Evolutionary conservation across 2,329 filamentous ascomycete genomes (phyloP), one percentile per base, ranked within the genome.

Genomic region (Fusarium tanahbumbuense): DNA sequence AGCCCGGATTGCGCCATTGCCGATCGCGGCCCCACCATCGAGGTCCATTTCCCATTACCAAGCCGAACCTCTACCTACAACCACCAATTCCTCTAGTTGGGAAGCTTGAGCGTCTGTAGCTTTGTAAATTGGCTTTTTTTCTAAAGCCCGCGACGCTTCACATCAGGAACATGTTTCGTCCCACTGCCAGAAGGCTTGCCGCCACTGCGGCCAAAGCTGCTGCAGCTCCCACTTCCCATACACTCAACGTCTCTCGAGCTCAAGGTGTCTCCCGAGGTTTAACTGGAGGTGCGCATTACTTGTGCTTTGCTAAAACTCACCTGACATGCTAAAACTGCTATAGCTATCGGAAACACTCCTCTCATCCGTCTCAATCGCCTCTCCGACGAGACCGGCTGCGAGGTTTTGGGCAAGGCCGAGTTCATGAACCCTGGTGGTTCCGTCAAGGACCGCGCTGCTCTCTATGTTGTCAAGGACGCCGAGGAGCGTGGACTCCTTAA

Each of bases 401-500:
- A 97, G 75, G 86, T 99, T 62, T 90, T 98, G 42, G 96, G 95
- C 77, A 99, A 99, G 82, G 94, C 96, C 75, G 96, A 99, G 81
- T 99, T 99, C 84, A 96, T 97, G 86, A 99, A 99, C 85, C 96
- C 96, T 3, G 96, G 96, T 73, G 96, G 96, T 64, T 94, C 91
- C 57, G 91, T 99, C 79, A 99, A 99, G 84, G 96, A 99, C 83
- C 92, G 96, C 69, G 96, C 96, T 4, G 96, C 96, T 6, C 88
- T 98, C 50, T 99, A 93, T 83, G 93, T 98, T 8, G 93, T 99
- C 74, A 91, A 93, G 77, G 92, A 98, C 83, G 96, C 96, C 66
- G 96, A 99, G 82, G 92, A 96, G 81, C 89, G 88, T 61, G 95
- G 95, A 0, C 86, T 95, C 5, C 85, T 99, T 30, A 87, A 87